Evolutionary conservation across 2,329 filamentous ascomycete genomes (phyloP), one percentile per base, ranked within the genome.

Genomic region (Cordyceps farinosa): DNA sequence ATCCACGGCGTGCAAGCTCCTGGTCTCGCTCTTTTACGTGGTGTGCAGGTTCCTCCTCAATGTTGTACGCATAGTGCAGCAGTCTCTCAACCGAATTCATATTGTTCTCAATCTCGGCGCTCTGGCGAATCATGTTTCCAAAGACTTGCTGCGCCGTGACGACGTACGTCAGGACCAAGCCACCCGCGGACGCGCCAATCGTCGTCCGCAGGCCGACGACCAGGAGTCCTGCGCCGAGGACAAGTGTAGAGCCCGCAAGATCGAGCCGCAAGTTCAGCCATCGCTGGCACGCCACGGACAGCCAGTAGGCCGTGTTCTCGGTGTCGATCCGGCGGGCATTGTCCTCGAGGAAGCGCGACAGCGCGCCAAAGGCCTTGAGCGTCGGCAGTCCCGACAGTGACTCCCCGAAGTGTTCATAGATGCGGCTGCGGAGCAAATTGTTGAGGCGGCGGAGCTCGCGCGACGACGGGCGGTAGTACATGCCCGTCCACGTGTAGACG

Each of bases 341-440:
- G 4, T 53, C 32, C 50, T 53, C 32, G 22, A 38, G 36, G 32
- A 38, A 53, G 32, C 36, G 38, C n/a, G 38, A 15, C 32, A 1
- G 7, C 17, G 38, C 38, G 38, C 50, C 50, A 38, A 38, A 53
- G 32, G 50, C 61, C 9, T 30, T 30, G 5, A 75, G 74, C 2
- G 77, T 77, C 30, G 79, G 69, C 62, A 78, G 70, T 36, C 71
- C 74, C 67, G 79, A 72, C 9, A 77, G 72, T 61, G 77, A 77
- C 15, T 2, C 36, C n/a, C 38, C 7, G 34, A 53, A 53, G 11
- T 53, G 36, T 68, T 71, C 72, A 76, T 75, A 75, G 74, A 77
- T 4, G 71, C 69, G 13, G 69, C 69, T 32, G 70, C 70, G 17
- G 76, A 65, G 60, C 69, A 53, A 38, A 27, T 38, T 53, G 36